Evolutionary conservation across 2,329 filamentous ascomycete species (phyloP), one percentile per base, ranked within the genome.

Genomic region (Aspergillus ochraceus): DNA sequence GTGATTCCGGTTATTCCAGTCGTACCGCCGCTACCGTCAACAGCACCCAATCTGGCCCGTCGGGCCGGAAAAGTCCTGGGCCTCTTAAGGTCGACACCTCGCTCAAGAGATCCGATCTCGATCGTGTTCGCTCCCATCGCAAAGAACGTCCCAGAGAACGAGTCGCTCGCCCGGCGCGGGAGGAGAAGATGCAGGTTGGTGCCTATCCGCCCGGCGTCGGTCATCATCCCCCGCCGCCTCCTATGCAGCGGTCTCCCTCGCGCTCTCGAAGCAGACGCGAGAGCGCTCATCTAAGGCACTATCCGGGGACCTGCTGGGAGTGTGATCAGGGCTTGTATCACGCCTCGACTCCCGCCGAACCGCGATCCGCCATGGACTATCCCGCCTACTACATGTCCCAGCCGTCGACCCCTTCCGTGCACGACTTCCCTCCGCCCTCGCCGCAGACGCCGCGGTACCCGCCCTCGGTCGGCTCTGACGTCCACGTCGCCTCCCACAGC

Each of bases 1-100:
- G 82, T 75, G 85, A 88, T 75, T 86, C 84, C 65, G 85, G 85
- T 68, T 87, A 87, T 78, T 86, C 83, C 64, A 86, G 84, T 77
- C 80, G 81, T 69, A 84, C 83, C 68, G 79, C 79, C 65, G 80
- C 81, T 64, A 81, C 82, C 62, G 76, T 80, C 74, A 80, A 81
- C 76, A 80, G 74, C 68, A 73, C 80, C 80, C 76, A 83, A 79
- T 81, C 81, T 70, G 77, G 73, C 65, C 77, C 77, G 76, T 75
- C 72, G 68, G 77, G 70, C 69, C 75, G 71, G 68, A 76, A 71
- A 65, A 74, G 68, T 62, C 74, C 72, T 60, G 65, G 63, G 57
- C 66, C 71, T 70, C 67, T 74, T 72, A 78, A 74, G 66, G 63
- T 76, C 61, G 72, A 77, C 63, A 71, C 73, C 39, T 61, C 71